These are phyloP conservation scores for Chytriomyces confervae DNA, from an alignment of 192 early-diverging fungal species.

Conservation along the genomic window DNA sequence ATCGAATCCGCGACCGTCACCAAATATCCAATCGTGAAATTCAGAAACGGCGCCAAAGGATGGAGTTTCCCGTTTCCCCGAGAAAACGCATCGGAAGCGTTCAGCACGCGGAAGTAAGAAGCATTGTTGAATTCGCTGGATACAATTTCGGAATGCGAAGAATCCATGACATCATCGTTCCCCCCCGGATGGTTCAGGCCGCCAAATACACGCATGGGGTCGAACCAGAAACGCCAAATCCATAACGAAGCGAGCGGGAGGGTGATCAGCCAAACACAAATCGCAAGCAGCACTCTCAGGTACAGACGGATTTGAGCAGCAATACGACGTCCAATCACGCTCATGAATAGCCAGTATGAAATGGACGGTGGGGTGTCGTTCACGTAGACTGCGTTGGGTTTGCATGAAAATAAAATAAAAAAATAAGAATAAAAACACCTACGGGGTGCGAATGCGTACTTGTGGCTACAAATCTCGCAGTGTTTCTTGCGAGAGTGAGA, in stretches of 20 bases:
- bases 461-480: constrained; percentile 91
- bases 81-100: too few relatives aligned
- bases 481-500: constrained; percentile 78
- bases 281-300: constrained; percentile 69
- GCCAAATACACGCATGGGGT: constrained; percentile 33
- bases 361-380: constrained; percentile 40
- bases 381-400: constrained; percentile 46
- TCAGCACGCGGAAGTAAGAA: too few relatives aligned
- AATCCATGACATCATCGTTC: too few relatives aligned
- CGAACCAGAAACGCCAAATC: constrained; percentile 83
- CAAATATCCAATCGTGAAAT: constrained; percentile 20
- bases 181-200: too few relatives aligned
- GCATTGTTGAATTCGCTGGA: too few relatives aligned
- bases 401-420: background rate
- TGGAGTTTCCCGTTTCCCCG: too few relatives aligned
- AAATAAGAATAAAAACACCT: constrained; percentile 37
- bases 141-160: too few relatives aligned
- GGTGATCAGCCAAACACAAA: constrained; percentile 76
- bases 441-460: constrained; percentile 84
- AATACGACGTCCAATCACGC: constrained; percentile 26
- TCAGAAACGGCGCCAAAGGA: constrained; percentile 6
- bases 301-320: constrained; percentile 32
- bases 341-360: constrained; percentile 36
- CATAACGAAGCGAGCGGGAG: constrained; percentile 84
- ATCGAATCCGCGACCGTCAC: background rate